phyloP scores from a whole-genome alignment of 2,329 filamentous ascomycete species.

The Thermothelomyces thermophilus region DNA sequence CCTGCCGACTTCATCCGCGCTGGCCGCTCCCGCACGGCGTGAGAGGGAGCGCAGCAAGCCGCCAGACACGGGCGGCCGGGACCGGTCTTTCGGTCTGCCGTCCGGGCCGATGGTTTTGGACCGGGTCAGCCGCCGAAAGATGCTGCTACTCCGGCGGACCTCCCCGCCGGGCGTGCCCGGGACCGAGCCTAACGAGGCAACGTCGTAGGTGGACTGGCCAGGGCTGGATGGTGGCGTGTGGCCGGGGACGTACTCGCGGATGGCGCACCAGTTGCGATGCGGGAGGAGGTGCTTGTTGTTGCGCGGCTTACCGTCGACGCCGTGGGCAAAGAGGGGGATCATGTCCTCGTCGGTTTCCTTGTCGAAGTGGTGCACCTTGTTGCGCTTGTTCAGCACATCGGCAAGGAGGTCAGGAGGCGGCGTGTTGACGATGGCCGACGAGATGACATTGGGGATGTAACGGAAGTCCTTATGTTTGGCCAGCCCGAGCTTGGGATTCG shows the following conservation, averaged over 20 bases:
- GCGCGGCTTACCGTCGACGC: conserved; percentile 79
- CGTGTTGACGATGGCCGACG: conserved; percentile 88
- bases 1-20: conserved; percentile 21
- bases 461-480: conserved; percentile 87
- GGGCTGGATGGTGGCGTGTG: conserved; percentile 67
- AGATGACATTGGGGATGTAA: conserved; percentile 95
- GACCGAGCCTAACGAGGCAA: conserved; percentile 35
- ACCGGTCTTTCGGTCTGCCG: conserved; percentile 20
- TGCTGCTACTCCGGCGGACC: conserved; percentile 12
- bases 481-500: conserved; percentile 71
- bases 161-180: conserved; percentile 42
- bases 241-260: conserved; percentile 75
- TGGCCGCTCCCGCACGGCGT: conserved; percentile 19
- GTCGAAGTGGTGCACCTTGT: conserved; percentile 70
- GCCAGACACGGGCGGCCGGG: conserved; percentile 25
- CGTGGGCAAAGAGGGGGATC: conserved; percentile 86
- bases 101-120: conserved; percentile 9
- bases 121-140: conserved; percentile 29
- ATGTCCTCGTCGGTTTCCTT: conserved; percentile 85
- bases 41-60: conserved; percentile 23
- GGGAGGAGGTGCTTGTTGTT: conserved; percentile 89
- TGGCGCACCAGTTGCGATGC: conserved; percentile 92
- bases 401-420: conserved; percentile 83
- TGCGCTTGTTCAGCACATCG: conserved; percentile 87
- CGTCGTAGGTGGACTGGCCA: conserved; percentile 41